phyloP scores from a whole-genome alignment of 306 rosid genomes.

The Quercus glauca region DNA sequence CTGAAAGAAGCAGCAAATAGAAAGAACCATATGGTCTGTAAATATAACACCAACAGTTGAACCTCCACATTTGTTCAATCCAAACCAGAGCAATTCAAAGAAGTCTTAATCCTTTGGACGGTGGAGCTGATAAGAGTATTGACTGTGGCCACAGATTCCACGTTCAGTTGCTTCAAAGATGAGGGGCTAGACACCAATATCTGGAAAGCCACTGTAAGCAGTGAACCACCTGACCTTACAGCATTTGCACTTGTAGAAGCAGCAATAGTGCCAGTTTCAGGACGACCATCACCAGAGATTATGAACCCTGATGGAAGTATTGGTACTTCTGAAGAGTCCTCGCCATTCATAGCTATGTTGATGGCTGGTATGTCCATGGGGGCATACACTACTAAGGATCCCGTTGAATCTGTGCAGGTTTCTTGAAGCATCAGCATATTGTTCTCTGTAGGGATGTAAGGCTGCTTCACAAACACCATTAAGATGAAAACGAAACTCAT shows the following conservation, averaged over 20 bases:
- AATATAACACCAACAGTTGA: not conserved
- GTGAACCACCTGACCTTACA: constrained; percentile 32
- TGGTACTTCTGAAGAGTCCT: constrained; percentile 39
- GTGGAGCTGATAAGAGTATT: constrained; percentile 40
- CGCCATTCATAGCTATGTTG: constrained; percentile 23
- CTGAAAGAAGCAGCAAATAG: not conserved
- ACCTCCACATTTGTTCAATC: constrained; percentile 9
- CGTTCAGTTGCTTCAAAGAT: constrained; percentile 6
- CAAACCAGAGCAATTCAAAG: constrained; percentile 33
- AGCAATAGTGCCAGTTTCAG: not conserved
- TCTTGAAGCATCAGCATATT: constrained; percentile 58
- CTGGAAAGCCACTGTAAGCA: constrained; percentile 58
- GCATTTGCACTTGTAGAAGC: not conserved
- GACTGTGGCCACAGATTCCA: constrained; percentile 35
- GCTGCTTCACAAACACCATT: constrained; percentile 39
- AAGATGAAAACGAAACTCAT: not conserved
- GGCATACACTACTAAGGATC: constrained; percentile 45
- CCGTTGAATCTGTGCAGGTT: constrained; percentile 41
- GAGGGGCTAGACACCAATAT: constrained; percentile 21
- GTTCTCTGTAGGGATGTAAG: constrained; percentile 32
- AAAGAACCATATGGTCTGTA: not conserved
- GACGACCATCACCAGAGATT: constrained; percentile 43
- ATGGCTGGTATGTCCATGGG: constrained; percentile 37
- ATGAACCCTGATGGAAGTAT: constrained; percentile 69
- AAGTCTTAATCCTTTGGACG: constrained; percentile 40